Conservation (phyloP, 2,329 filamentous ascomycete genomes). For the Diaporthe sp. region DNA sequence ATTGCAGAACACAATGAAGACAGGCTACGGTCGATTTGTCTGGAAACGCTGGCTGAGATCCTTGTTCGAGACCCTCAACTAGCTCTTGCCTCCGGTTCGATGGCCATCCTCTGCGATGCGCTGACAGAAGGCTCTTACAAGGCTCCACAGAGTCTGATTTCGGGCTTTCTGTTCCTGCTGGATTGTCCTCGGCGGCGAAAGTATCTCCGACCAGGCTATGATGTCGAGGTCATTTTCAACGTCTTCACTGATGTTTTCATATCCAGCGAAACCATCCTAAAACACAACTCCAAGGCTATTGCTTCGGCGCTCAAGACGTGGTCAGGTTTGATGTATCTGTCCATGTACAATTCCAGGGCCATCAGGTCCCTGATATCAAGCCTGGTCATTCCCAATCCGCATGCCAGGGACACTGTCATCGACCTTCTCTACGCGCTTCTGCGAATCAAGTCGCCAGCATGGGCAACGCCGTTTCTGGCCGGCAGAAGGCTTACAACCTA, state of each 20-base stretch:
- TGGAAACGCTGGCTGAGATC: conserved; percentile 93
- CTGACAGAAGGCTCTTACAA: conserved; percentile 92
- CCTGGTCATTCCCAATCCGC: conserved; percentile 69
- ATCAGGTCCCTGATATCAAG: conserved; percentile 83
- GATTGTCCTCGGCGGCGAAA: conserved; percentile 86
- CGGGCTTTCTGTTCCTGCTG: conserved; percentile 89
- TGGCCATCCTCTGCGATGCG: conserved; percentile 90
- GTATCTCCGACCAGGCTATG: conserved; percentile 89
- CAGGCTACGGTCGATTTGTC: conserved; percentile 88
- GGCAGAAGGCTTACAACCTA: conserved; percentile 95
- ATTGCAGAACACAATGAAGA: conserved; percentile 91
- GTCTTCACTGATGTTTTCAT: conserved; percentile 88
- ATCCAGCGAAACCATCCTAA: conserved; percentile 74
- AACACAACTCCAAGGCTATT: conserved; percentile 93
- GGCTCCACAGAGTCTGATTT: conserved; percentile 88
- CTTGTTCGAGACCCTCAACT: conserved; percentile 87
- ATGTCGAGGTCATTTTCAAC: conserved; percentile 90
- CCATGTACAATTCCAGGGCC: conserved; percentile 89
- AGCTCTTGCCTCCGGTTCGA: conserved; percentile 85
- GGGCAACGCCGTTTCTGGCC: conserved; percentile 96
- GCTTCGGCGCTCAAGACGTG: conserved; percentile 92
- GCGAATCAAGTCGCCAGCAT: conserved; percentile 92
- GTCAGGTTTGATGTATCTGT: conserved; percentile 90
- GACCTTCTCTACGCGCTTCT: conserved; percentile 86
- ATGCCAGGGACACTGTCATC: conserved; percentile 81